A percentile compares a stretch with the other conserved stretches of the same genome.
phyloP scores from a whole-genome alignment of 306 rosid genomes.

The Lathyrus oleraceus region DNA sequence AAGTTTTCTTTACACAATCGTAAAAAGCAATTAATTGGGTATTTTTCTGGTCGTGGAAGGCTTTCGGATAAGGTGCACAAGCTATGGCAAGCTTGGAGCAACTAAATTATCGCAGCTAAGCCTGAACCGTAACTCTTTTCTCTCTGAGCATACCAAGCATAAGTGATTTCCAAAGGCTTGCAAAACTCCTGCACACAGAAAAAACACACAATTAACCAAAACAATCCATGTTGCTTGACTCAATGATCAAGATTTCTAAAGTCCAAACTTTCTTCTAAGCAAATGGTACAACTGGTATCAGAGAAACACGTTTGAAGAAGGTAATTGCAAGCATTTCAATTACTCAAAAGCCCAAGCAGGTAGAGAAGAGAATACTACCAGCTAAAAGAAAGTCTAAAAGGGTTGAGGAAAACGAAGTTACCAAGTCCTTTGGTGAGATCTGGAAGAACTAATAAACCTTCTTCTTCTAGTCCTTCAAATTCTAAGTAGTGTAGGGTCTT shows the following conservation, averaged over 20 bases:
- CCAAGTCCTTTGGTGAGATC: constrained; percentile 64
- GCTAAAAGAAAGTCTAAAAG: constrained; percentile 42
- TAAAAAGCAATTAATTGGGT: no score
- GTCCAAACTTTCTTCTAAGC: constrained; percentile 28
- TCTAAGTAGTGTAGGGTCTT: constrained; percentile 53
- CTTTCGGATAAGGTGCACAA: no score
- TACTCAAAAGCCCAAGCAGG: constrained; percentile 48
- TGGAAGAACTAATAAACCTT: constrained; percentile 43
- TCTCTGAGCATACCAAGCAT: no score
- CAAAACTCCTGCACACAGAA: no score
- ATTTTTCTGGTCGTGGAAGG: no score
- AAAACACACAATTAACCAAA: no score
- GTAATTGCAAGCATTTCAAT: constrained; percentile 36
- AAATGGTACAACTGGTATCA: constrained; percentile 58
- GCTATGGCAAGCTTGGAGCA: no score
- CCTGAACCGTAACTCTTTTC: no score
- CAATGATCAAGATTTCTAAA: background rate
- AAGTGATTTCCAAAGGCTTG: no score
- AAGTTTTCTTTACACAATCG: no score
- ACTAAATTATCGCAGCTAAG: no score
- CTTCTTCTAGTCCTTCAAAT: constrained; percentile 45
- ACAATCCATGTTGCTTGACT: background rate
- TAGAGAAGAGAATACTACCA: constrained; percentile 38
- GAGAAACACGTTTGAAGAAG: constrained; percentile 49
- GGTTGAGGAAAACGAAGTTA: constrained; percentile 40